Conservation (phyloP, 805 yeast species). For the Candida chilensis region DNA sequence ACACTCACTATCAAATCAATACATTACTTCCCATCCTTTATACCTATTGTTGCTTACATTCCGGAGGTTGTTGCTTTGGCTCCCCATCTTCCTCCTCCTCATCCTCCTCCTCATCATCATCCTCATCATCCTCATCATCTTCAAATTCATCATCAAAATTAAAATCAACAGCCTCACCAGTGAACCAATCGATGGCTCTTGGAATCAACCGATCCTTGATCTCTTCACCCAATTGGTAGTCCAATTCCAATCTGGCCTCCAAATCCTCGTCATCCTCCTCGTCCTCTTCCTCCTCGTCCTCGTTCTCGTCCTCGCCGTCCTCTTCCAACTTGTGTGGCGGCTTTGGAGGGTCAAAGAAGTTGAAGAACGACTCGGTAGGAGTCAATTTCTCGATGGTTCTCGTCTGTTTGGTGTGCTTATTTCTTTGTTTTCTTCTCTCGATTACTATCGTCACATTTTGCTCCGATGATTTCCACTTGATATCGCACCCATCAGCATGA, state of each 20-base stretch:
- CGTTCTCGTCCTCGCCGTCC: slow-evolving; percentile 44
- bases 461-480: slow-evolving; percentile 77
- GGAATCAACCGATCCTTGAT: slow-evolving; percentile 93
- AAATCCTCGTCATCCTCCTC: slow-evolving; percentile 66
- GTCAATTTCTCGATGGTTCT: slow-evolving; percentile 91
- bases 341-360: slow-evolving; percentile 90
- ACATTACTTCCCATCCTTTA: too few species aligned
- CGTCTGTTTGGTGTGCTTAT: slow-evolving; percentile 92
- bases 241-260: slow-evolving; percentile 80
- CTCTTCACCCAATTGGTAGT: slow-evolving; percentile 93
- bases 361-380: slow-evolving; percentile 93
- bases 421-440: slow-evolving; percentile 95
- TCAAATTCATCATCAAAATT: slow-evolving; percentile 47
- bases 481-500: slow-evolving; percentile 86
- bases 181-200: slow-evolving; percentile 96
- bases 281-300: slow-evolving; percentile 35
- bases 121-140: slow-evolving; percentile 53
- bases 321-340: slow-evolving; percentile 50
- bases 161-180: slow-evolving; percentile 90
- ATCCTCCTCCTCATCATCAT: slow-evolving; percentile 51
- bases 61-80: slow-evolving; percentile 46
- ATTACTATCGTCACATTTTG: slow-evolving; percentile 76
- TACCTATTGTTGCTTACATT: slow-evolving; percentile 45
- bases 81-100: slow-evolving; percentile 52
- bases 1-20: too few species aligned